Percentiles rank a stretch among this genome's conserved stretches.
phyloP scores from a whole-genome alignment of 2,329 filamentous ascomycete genomes.

The Xenosphaeropsis pyriputrescens region DNA sequence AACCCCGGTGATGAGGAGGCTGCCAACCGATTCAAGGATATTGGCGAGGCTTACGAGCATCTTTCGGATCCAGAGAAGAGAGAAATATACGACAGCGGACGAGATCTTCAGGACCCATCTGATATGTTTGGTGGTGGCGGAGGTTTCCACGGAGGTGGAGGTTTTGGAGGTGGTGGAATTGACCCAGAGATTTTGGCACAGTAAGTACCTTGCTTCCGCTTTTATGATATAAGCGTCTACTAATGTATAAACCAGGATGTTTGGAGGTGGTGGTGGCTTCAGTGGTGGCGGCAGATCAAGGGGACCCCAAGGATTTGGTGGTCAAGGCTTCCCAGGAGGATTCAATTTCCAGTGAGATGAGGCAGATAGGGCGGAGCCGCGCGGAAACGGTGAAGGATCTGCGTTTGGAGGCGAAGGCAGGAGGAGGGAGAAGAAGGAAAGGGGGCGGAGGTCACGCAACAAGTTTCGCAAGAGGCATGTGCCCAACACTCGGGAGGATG shows the following conservation, averaged over 20 bases:
- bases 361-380: conserved; percentile 4
- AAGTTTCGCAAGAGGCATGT: too few relatives aligned
- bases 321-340: conserved; percentile 29
- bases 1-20: conserved; percentile 77
- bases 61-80: conserved; percentile 91
- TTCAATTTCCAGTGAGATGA: conserved; percentile 42
- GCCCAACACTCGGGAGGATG: background rate
- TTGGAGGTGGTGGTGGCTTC: conserved; percentile 24
- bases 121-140: conserved; percentile 60
- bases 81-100: conserved; percentile 79
- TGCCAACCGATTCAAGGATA: conserved; percentile 91
- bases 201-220: conserved; percentile 6
- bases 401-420: background rate
- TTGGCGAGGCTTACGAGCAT: conserved; percentile 92
- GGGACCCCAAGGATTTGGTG: conserved; percentile 6
- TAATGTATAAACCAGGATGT: conserved; percentile 16
- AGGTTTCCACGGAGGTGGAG: conserved; percentile 57
- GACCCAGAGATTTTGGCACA: conserved; percentile 15
- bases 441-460: background rate
- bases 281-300: conserved; percentile 29
- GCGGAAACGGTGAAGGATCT: background rate
- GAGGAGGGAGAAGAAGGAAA: background rate
- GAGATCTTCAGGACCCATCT: conserved; percentile 74
- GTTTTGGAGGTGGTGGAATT: conserved; percentile 31
- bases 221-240: conserved; percentile 17